Percentiles rank a stretch among this genome's conserved stretches.
These are phyloP conservation scores for Plenodomus tracheiphilus DNA, from an alignment of 2,329 filamentous ascomycete genomes.

Conservation along the genomic window DNA sequence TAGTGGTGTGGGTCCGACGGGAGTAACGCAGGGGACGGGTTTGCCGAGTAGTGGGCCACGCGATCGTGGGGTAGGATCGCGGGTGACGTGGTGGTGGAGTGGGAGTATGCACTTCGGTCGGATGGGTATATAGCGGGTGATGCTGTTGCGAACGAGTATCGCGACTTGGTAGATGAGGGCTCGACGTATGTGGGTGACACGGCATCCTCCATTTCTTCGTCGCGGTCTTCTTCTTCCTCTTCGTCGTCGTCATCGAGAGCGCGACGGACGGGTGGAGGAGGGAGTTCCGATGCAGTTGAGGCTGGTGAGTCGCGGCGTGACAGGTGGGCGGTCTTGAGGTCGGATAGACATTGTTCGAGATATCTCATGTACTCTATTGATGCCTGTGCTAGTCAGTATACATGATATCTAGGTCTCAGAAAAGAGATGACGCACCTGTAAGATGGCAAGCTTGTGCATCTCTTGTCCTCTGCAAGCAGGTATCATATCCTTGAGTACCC, in stretches of 20 bases:
- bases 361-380: slow-evolving; percentile 97
- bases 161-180: slow-evolving; percentile 10
- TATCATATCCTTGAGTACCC: slow-evolving; percentile 90
- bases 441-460: slow-evolving; percentile 96
- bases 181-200: slow-evolving; percentile 33
- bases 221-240: slow-evolving; percentile 53
- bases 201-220: slow-evolving; percentile 47
- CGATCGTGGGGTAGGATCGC: slow-evolving; percentile 46
- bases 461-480: slow-evolving; percentile 90
- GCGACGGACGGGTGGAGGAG: slow-evolving; percentile 19
- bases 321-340: slow-evolving; percentile 63
- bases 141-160: slow-evolving; percentile 30
- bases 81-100: slow-evolving; percentile 47
- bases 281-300: slow-evolving; percentile 28
- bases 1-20: slow-evolving; percentile 54
- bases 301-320: slow-evolving; percentile 32
- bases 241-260: slow-evolving; percentile 46
- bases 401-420: neutral
- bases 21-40: slow-evolving; percentile 44
- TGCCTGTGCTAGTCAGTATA: slow-evolving; percentile 59
- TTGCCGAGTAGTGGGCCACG: slow-evolving; percentile 50
- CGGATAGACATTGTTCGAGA: slow-evolving; percentile 81
- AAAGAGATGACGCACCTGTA: slow-evolving; percentile 66
- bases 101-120: slow-evolving; percentile 39
- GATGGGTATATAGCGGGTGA: slow-evolving; percentile 44